Evolutionary conservation across 495 filamentous ascomycete genomes (phyloP).

Genomic region (Cladorrhinum samala): DNA sequence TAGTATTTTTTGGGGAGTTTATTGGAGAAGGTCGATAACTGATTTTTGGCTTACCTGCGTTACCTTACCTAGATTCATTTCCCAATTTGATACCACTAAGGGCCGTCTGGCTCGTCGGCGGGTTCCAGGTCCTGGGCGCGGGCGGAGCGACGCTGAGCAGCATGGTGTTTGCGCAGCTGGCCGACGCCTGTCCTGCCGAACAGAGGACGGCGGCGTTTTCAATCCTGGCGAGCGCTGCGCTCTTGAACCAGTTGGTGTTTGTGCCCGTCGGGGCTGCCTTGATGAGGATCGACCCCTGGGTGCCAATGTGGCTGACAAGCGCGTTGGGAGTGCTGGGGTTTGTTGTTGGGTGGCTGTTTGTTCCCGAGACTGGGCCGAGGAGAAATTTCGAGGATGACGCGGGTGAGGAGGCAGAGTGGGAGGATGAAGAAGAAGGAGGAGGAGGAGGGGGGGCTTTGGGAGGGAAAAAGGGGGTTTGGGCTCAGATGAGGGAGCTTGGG

Average conservation of each 20-base stretch:
- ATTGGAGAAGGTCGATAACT: no score
- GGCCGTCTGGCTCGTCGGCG: constrained; percentile 45
- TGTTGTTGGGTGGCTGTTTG: constrained; percentile 19
- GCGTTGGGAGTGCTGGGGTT: constrained; percentile 34
- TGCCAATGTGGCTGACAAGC: constrained; percentile 46
- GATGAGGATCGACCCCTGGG: constrained; percentile 42
- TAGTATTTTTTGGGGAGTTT: no score
- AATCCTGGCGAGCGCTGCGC: constrained; percentile 30
- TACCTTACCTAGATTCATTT: constrained; percentile 20
- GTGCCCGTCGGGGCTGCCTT: constrained; percentile 43
- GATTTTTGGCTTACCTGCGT: no score
- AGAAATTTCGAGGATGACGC: neutral
- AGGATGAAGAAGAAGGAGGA: no score
- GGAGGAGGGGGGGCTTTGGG: no score
- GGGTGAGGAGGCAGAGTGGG: no score
- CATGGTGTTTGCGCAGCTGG: constrained; percentile 49
- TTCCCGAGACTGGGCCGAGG: constrained; percentile 38
- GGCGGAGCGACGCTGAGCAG: constrained; percentile 42
- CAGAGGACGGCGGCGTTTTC: constrained; percentile 42
- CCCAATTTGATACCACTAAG: constrained; percentile 40
- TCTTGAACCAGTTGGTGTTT: constrained; percentile 11
- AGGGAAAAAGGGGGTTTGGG: neutral
- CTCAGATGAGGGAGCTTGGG: neutral
- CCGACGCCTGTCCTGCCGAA: constrained; percentile 47
- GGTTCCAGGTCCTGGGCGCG: constrained; percentile 47